Evolutionary conservation across 2,329 filamentous ascomycete genomes (phyloP).

Genomic region (Beauveria scarabaeidicola): DNA sequence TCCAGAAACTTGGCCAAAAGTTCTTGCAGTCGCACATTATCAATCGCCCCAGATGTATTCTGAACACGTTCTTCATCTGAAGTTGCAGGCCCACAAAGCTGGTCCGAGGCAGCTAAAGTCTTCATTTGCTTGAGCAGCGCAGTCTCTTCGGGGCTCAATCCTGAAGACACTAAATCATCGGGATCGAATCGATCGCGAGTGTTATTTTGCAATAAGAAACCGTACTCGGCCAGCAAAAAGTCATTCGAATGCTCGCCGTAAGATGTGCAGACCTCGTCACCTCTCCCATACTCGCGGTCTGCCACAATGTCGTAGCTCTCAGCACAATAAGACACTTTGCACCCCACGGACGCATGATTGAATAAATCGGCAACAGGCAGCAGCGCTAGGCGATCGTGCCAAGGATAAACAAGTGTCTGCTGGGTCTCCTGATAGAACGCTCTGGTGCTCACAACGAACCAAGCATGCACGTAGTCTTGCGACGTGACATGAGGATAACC

Average conservation of each 20-base stretch:
- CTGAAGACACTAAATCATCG: background rate
- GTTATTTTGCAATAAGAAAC: conserved; percentile 41
- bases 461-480: conserved; percentile 36
- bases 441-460: conserved; percentile 49
- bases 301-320: conserved; percentile 46
- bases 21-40: background rate
- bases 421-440: conserved; percentile 44
- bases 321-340: conserved; percentile 41
- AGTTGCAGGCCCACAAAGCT: background rate
- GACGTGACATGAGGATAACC: conserved; percentile 22
- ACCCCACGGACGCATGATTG: conserved; percentile 43
- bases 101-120: background rate
- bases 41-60: background rate
- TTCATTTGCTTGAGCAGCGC: background rate
- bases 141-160: background rate
- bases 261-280: conserved; percentile 59
- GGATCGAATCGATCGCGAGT: conserved; percentile 30
- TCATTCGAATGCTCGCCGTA: conserved; percentile 68
- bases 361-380: conserved; percentile 62
- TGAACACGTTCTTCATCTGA: background rate
- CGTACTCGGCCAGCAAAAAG: conserved; percentile 62
- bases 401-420: conserved; percentile 28
- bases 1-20: background rate
- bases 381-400: conserved; percentile 52
- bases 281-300: conserved; percentile 40